Conservation (phyloP, 805 yeast species). For the Diddensiella santjacobensis region DNA sequence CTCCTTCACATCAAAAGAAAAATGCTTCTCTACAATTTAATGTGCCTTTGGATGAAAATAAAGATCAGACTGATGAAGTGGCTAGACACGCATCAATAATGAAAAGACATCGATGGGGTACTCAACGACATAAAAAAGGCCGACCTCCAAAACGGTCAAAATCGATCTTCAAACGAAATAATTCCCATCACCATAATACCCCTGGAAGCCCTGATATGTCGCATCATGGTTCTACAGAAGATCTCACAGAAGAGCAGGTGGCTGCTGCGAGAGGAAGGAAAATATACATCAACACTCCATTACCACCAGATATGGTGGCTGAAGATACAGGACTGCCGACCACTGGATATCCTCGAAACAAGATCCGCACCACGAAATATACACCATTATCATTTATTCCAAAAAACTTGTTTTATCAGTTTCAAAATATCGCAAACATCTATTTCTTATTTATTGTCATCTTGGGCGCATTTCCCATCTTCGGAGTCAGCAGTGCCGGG, state of each 20-base stretch:
- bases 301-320: slow-evolving; percentile 45
- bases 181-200: not conserved
- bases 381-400: slow-evolving; percentile 89
- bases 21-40: not conserved
- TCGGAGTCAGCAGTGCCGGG: slow-evolving; percentile 72
- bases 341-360: slow-evolving; percentile 74
- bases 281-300: slow-evolving; percentile 47
- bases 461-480: slow-evolving; percentile 68
- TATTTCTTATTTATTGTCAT: slow-evolving; percentile 80
- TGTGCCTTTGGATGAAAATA: not conserved
- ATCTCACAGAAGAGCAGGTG: slow-evolving; percentile 4
- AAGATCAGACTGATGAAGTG: slow-evolving; percentile 17
- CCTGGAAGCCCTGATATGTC: not conserved
- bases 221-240: slow-evolving; percentile 4
- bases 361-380: slow-evolving; percentile 93
- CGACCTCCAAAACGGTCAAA: slow-evolving; percentile 43
- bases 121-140: slow-evolving; percentile 73
- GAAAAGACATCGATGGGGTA: slow-evolving; percentile 87
- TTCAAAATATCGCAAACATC: slow-evolving; percentile 84
- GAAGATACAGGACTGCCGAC: slow-evolving; percentile 58
- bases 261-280: slow-evolving; percentile 30
- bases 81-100: slow-evolving; percentile 48
- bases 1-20: not conserved
- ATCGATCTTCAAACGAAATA: slow-evolving; percentile 19
- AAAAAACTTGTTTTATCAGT: slow-evolving; percentile 76